These are phyloP conservation scores for Pseudopyrenochaeta lycopersici DNA, from an alignment of 2,329 filamentous ascomycete genomes.

Conservation along the genomic window DNA sequence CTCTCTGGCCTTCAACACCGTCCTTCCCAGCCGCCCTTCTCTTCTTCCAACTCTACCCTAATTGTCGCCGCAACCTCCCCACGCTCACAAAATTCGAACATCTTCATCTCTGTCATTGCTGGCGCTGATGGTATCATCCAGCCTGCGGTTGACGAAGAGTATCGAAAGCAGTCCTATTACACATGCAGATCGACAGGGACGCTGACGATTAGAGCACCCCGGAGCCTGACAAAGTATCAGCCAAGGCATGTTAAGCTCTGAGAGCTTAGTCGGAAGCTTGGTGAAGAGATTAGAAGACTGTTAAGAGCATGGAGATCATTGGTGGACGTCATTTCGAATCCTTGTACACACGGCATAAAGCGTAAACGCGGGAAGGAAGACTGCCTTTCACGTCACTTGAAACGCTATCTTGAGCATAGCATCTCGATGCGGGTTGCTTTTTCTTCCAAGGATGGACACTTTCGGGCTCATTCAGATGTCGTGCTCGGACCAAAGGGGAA, in stretches of 20 bases:
- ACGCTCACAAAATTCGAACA: constrained; percentile 8
- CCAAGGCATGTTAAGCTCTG: constrained; percentile 6
- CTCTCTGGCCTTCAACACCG: neutral
- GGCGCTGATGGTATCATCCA: constrained; percentile 25
- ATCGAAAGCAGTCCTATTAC: constrained; percentile 17
- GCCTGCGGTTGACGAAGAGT: constrained; percentile 29
- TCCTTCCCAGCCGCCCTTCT: neutral
- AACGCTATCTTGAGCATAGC: neutral
- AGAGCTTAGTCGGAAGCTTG: constrained; percentile 8
- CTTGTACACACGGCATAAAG: constrained; percentile 5
- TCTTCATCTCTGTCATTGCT: constrained; percentile 24
- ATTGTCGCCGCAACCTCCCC: constrained; percentile 1
- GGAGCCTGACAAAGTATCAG: neutral
- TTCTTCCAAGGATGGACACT: neutral
- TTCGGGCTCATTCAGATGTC: neutral
- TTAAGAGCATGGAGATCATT: constrained; percentile 23
- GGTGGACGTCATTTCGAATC: constrained; percentile 4
- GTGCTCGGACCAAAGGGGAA: neutral
- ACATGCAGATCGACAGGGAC: constrained; percentile 30
- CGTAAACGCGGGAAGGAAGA: neutral
- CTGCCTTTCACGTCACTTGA: neutral
- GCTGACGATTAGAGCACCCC: neutral
- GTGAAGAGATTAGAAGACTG: neutral
- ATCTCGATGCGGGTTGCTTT: neutral
- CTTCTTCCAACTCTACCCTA: neutral